These are phyloP conservation scores for Phialophora macrospora DNA, from an alignment of 2,329 filamentous ascomycete species.

Conservation along the genomic window DNA sequence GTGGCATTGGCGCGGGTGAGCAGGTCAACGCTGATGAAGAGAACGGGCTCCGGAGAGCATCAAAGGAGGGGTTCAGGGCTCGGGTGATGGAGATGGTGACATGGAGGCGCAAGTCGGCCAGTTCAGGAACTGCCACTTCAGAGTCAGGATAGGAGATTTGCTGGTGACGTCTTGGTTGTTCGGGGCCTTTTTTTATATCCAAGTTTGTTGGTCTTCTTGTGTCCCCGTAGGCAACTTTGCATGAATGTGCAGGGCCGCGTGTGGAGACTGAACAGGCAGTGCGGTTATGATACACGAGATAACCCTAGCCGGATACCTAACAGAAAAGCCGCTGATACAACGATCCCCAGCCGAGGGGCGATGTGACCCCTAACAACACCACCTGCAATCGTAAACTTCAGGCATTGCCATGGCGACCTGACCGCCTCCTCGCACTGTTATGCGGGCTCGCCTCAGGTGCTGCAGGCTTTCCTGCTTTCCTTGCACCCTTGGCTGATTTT, in stretches of 20 bases:
- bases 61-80: constrained; percentile 13
- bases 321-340: not conserved
- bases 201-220: not conserved
- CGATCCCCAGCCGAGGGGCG: not conserved
- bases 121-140: not conserved
- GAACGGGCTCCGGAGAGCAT: not conserved
- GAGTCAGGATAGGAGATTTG: not conserved
- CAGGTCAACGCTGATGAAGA: constrained; percentile 13
- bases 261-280: not conserved
- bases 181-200: not conserved
- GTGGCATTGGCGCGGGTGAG: constrained; percentile 10
- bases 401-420: constrained; percentile 26
- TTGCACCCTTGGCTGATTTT: constrained; percentile 19
- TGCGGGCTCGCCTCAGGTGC: constrained; percentile 59
- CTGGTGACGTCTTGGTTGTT: not conserved
- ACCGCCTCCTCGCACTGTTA: constrained; percentile 26
- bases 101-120: constrained; percentile 13
- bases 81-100: not conserved
- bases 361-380: not conserved
- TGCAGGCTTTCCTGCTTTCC: constrained; percentile 4
- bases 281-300: not conserved
- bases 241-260: not conserved
- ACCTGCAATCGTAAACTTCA: not conserved
- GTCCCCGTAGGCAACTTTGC: not conserved
- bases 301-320: not conserved